A percentile compares a stretch with the other conserved stretches of the same genome.
Conservation (phyloP, 257 asterid species). For the Ajuga chamaepitys region DNA sequence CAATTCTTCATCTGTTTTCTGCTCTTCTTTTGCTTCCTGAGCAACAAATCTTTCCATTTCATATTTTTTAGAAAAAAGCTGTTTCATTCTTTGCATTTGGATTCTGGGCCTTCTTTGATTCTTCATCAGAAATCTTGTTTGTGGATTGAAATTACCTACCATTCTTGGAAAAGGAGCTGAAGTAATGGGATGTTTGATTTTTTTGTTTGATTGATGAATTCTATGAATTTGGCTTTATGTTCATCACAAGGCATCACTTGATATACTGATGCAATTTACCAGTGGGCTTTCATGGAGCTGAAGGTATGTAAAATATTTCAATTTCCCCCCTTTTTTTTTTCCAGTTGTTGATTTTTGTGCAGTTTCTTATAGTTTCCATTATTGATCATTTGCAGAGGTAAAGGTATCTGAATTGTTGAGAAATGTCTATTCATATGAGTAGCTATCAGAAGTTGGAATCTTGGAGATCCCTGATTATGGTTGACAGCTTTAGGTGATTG, state of each 20-base stretch:
- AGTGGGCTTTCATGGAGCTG: slow-evolving; percentile 22
- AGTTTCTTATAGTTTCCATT: slow-evolving; percentile 14
- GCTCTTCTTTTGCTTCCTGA: slow-evolving; percentile 23
- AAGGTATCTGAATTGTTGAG: slow-evolving; percentile 18
- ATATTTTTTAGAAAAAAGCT: background rate
- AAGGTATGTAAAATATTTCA: slow-evolving; percentile 39
- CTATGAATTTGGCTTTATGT: slow-evolving; percentile 30
- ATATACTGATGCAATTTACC: slow-evolving; percentile 19
- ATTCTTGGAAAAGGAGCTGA: slow-evolving; percentile 21
- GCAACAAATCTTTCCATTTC: slow-evolving; percentile 11
- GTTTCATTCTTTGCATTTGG: slow-evolving; percentile 44
- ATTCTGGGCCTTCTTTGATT: slow-evolving; percentile 13
- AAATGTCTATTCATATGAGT: slow-evolving; percentile 6
- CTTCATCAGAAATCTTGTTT: slow-evolving; percentile 21
- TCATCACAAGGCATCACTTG: slow-evolving; percentile 54
- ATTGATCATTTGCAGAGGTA: slow-evolving; percentile 22
- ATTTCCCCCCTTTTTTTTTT: background rate
- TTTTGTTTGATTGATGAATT: slow-evolving; percentile 17
- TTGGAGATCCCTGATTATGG: slow-evolving; percentile 14
- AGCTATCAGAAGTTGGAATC: slow-evolving; percentile 15
- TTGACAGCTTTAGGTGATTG: slow-evolving; percentile 14
- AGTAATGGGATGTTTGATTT: slow-evolving; percentile 9
- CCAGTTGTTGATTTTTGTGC: background rate
- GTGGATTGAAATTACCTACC: slow-evolving; percentile 28
- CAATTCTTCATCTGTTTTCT: slow-evolving; percentile 19